Conservation (phyloP, 2,329 filamentous ascomycete genomes). For the Fusarium siculi region DNA sequence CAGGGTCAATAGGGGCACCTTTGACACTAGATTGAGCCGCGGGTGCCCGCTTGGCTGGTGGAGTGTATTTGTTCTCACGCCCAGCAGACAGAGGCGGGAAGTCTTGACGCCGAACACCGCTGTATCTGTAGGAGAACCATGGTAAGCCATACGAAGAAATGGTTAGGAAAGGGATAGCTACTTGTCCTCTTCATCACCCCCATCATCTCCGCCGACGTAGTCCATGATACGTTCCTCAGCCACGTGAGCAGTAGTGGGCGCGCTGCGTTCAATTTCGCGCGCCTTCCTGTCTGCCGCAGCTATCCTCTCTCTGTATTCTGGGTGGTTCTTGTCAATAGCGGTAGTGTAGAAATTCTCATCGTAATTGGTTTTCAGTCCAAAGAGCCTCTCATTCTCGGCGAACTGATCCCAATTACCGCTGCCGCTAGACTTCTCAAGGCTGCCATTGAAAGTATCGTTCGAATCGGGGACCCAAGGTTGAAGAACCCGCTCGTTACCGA, state of each 20-base stretch:
- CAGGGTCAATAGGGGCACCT: slow-evolving; percentile 83
- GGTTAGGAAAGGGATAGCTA: slow-evolving; percentile 53
- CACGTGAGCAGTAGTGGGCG: slow-evolving; percentile 81
- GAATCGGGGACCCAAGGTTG: slow-evolving; percentile 83
- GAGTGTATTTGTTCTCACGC: slow-evolving; percentile 81
- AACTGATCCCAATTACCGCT: slow-evolving; percentile 88
- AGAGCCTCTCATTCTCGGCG: slow-evolving; percentile 85
- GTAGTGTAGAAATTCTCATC: slow-evolving; percentile 97
- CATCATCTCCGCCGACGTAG: slow-evolving; percentile 68
- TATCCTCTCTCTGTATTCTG: slow-evolving; percentile 80
- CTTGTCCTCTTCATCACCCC: slow-evolving; percentile 91
- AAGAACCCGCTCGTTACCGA: slow-evolving; percentile 77
- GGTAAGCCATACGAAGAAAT: slow-evolving; percentile 29
- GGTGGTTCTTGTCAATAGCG: slow-evolving; percentile 83
- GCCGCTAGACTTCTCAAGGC: slow-evolving; percentile 71
- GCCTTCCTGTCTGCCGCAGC: slow-evolving; percentile 86
- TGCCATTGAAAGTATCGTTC: slow-evolving; percentile 71
- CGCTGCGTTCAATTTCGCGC: slow-evolving; percentile 85
- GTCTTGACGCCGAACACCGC: slow-evolving; percentile 84
- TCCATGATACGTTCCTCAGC: slow-evolving; percentile 88
- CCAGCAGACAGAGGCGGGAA: slow-evolving; percentile 70
- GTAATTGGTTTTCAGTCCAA: slow-evolving; percentile 89
- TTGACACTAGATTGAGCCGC: slow-evolving; percentile 77
- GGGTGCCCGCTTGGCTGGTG: slow-evolving; percentile 86
- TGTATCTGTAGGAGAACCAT: slow-evolving; percentile 70